Evolutionary conservation across 345 rosid genomes (phyloP).

Genomic region (Citrus reticulata): DNA sequence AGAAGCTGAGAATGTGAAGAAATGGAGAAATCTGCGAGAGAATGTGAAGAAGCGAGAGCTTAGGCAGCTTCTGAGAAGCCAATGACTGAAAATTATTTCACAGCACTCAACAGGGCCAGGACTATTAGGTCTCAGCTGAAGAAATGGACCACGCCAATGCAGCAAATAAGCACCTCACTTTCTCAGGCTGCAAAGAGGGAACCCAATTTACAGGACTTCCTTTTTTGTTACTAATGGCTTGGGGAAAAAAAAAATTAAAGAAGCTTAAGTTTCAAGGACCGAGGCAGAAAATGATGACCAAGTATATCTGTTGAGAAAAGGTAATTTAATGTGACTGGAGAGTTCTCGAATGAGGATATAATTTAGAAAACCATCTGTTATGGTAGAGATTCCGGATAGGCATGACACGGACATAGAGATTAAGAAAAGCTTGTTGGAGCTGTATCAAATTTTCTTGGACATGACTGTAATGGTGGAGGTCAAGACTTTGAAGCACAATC

Average conservation of each 20-base stretch:
- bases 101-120: conserved; percentile 61
- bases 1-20: conserved; percentile 84
- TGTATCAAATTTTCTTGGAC: conserved; percentile 88
- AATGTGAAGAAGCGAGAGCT: conserved; percentile 66
- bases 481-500: conserved; percentile 59
- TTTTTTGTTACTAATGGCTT: conserved; percentile 75
- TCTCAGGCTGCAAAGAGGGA: conserved; percentile 71
- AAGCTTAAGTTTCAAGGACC: conserved; percentile 78
- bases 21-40: conserved; percentile 62
- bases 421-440: conserved; percentile 88
- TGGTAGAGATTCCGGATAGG: conserved; percentile 86
- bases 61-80: conserved; percentile 48
- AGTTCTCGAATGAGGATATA: conserved; percentile 69
- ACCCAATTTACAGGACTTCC: conserved; percentile 75
- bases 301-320: conserved; percentile 83
- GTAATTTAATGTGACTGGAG: conserved; percentile 88
- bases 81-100: conserved; percentile 46
- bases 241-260: conserved; percentile 59
- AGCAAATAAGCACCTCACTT: conserved; percentile 57
- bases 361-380: conserved; percentile 78
- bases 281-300: conserved; percentile 85
- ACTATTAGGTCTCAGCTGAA: conserved; percentile 65
- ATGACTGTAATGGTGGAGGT: conserved; percentile 96
- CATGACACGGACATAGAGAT: conserved; percentile 77
- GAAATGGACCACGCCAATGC: conserved; percentile 79